phyloP scores from a whole-genome alignment of 768 basidiomycete species.

The Cubamyces lactineus region DNA sequence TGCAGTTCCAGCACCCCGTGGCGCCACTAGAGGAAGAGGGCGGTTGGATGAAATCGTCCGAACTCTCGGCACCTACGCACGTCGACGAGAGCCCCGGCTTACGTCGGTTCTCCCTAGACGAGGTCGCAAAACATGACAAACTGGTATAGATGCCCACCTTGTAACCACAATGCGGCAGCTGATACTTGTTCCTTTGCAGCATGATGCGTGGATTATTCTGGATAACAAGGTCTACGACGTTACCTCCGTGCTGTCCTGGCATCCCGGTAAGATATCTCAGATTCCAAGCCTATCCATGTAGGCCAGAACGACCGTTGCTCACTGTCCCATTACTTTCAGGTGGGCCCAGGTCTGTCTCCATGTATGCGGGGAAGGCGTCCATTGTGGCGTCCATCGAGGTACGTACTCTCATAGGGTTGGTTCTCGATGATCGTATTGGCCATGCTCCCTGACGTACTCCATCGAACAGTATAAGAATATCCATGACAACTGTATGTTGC shows the following conservation, averaged over 20 bases:
- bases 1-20: conserved; percentile 25
- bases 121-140: conserved; percentile 48
- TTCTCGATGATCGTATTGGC: too few relatives aligned
- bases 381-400: conserved; percentile 28
- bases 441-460: not conserved
- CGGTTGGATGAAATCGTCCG: conserved; percentile 28
- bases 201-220: conserved; percentile 39
- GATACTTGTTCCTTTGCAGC: conserved; percentile 24
- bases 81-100: not conserved
- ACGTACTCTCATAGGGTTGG: not conserved
- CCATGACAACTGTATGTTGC: conserved; percentile 25
- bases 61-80: not conserved
- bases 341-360: conserved; percentile 20
- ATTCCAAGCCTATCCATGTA: too few relatives aligned
- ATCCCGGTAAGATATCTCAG: conserved; percentile 14
- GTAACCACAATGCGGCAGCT: not conserved
- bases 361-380: conserved; percentile 29
- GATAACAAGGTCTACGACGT: conserved; percentile 26
- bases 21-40: conserved; percentile 21
- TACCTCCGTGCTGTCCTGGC: conserved; percentile 20
- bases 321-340: not conserved
- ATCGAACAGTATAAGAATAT: conserved; percentile 27
- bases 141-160: conserved; percentile 12
- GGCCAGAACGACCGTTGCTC: not conserved
- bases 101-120: conserved; percentile 38